Percentiles rank a stretch among this genome's conserved stretches.
Conservation (phyloP, 2,329 filamentous ascomycete genomes). For the Chrysoporthe deuterocubensis region DNA sequence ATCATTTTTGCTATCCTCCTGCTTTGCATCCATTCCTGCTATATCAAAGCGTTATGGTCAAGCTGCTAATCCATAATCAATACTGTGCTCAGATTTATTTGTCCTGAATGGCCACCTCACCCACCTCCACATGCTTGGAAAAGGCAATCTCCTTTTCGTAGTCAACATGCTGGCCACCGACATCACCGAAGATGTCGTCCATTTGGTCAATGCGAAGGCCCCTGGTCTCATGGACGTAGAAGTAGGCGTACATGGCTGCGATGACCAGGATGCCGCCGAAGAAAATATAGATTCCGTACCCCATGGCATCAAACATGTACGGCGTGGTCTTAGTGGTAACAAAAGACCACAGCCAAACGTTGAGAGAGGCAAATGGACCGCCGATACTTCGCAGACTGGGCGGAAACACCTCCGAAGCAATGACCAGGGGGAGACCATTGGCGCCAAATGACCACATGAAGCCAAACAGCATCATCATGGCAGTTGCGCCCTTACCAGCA, state of each 20-base stretch:
- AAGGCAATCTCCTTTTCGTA: too few relatives aligned
- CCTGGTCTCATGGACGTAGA: slow-evolving; percentile 60
- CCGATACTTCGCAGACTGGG: slow-evolving; percentile 42
- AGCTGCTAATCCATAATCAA: too few relatives aligned
- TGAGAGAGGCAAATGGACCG: too few relatives aligned
- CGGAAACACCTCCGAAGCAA: slow-evolving; percentile 50
- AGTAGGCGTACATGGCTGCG: slow-evolving; percentile 52
- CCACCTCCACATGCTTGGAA: too few relatives aligned
- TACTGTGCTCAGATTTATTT: too few relatives aligned
- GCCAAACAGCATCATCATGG: slow-evolving; percentile 59
- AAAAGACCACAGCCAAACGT: slow-evolving; percentile 43
- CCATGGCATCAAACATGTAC: slow-evolving; percentile 48
- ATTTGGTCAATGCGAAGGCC: slow-evolving; percentile 58
- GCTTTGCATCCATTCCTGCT: too few relatives aligned
- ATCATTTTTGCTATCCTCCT: too few relatives aligned
- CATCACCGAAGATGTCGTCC: slow-evolving; percentile 40
- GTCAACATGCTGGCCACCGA: background rate
- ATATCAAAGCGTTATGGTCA: too few relatives aligned
- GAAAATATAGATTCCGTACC: slow-evolving; percentile 61
- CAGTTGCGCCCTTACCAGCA: slow-evolving; percentile 52
- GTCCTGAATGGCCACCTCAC: too few relatives aligned
- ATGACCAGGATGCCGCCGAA: slow-evolving; percentile 57
- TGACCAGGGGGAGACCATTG: slow-evolving; percentile 52
- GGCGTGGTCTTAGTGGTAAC: slow-evolving; percentile 49
- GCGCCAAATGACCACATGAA: slow-evolving; percentile 53